These are phyloP conservation scores for Colletotrichum tanaceti DNA, from an alignment of 2,329 filamentous ascomycete genomes.

Conservation along the genomic window DNA sequence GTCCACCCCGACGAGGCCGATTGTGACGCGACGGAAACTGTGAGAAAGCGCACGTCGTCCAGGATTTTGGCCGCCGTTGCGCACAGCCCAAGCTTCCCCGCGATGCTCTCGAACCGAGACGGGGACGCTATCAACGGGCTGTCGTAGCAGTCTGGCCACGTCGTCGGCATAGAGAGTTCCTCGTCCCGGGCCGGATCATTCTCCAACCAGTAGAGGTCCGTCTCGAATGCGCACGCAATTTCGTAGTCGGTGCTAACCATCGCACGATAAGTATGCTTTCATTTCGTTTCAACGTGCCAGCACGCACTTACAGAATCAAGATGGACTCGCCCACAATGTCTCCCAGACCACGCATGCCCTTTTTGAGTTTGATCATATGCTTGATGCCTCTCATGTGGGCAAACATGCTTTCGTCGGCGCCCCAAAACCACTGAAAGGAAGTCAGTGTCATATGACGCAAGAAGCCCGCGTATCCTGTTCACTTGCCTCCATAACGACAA, in stretches of 20 bases:
- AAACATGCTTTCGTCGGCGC: constrained; percentile 47
- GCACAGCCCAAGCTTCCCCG: constrained; percentile 37
- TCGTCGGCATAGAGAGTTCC: constrained; percentile 32
- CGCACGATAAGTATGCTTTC: not conserved
- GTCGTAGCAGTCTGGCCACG: constrained; percentile 43
- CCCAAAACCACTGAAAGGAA: constrained; percentile 41
- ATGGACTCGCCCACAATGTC: constrained; percentile 44
- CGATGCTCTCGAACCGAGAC: constrained; percentile 40
- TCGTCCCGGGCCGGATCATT: constrained; percentile 34
- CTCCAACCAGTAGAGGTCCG: constrained; percentile 45
- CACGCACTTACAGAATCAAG: constrained; percentile 34
- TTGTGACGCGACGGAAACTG: constrained; percentile 41
- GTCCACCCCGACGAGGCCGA: constrained; percentile 6
- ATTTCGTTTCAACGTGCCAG: not conserved
- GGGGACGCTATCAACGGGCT: constrained; percentile 44
- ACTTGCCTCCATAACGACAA: constrained; percentile 48
- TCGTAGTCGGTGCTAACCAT: constrained; percentile 47
- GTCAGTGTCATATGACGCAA: not conserved
- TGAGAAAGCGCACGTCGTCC: constrained; percentile 47
- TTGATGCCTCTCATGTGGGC: constrained; percentile 48
- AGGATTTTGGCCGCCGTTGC: constrained; percentile 43
- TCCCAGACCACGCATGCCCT: constrained; percentile 45
- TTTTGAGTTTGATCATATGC: constrained; percentile 46
- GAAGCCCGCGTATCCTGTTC: not conserved
- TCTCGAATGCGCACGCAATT: constrained; percentile 48